Evolutionary conservation across 75 land plant species (phyloP).

Genomic region (Cupressus sempervirens): DNA sequence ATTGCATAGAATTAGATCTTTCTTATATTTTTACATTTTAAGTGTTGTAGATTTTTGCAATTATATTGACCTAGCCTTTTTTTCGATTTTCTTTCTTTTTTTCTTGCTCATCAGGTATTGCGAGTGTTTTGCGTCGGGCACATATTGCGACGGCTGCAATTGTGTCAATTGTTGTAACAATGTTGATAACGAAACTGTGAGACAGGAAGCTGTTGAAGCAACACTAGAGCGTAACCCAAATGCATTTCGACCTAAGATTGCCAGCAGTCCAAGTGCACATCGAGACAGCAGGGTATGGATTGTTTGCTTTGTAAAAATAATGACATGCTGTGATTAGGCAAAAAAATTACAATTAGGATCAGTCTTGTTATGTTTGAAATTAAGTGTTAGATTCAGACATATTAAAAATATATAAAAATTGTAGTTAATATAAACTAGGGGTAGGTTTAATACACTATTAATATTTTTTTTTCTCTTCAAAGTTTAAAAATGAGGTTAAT

Average conservation of each 20-base stretch:
- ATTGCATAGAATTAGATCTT: neutral
- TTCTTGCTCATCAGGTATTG: slow-evolving; percentile 66
- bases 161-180: slow-evolving; percentile 92
- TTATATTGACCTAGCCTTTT: neutral
- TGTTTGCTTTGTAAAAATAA: neutral
- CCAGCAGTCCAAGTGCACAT: slow-evolving; percentile 70
- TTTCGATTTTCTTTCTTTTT: neutral
- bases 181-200: slow-evolving; percentile 81
- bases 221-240: slow-evolving; percentile 95
- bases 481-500: neutral
- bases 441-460: neutral
- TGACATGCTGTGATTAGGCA: neutral
- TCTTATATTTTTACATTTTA: slow-evolving; percentile 6
- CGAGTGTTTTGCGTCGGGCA: slow-evolving; percentile 97
- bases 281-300: slow-evolving; percentile 64
- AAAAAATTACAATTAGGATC: neutral
- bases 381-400: too few species aligned
- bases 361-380: too few species aligned
- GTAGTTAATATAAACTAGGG: neutral
- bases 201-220: slow-evolving; percentile 90
- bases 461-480: too few species aligned
- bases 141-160: slow-evolving; percentile 98
- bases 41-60: slow-evolving; percentile 4
- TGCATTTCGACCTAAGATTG: slow-evolving; percentile 98
- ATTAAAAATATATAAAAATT: too few species aligned